Evolutionary conservation across 2,329 filamentous ascomycete species (phyloP), one percentile per base, ranked within the genome.

Genomic region (Chrysoporthe puriensis): DNA sequence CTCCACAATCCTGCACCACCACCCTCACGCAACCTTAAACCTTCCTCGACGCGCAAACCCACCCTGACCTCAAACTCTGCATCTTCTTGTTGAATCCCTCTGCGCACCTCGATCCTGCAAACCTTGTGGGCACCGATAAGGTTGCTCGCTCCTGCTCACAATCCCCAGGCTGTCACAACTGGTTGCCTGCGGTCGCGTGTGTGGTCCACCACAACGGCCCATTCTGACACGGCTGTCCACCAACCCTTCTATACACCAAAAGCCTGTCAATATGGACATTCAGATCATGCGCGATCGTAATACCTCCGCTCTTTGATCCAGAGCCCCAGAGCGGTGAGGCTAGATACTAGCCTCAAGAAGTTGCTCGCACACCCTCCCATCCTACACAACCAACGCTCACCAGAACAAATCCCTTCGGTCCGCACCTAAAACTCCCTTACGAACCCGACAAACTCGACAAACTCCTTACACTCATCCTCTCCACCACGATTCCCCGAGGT

Each of bases 181-280:
- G 59, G 13, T 34, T 61, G 21, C 59, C 43, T 61, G 59, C 18
- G 59, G 59, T 61, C 59, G n/a, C 43, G 59, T 42, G 52, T 40
- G 54, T 64, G 61, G 66, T 67, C 54, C 14, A 62, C 52, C 46
- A 56, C 59, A 44, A 50, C 52, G 48, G n/a, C 61, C 52, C 62
- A 32, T 46, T 48, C n/a, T 46, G 59, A 61, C 58, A 50, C 32
- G 32, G 46, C 26, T 14, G 43, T 26, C 56, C 42, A 44, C 18
- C 46, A 61, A 56, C 63, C 11, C 66, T 32, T 21, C 34, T 34
- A 42, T 34, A 36, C 21, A 21, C 32, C 52, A 40, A 40, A 7
- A 57, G 21, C 8, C n/a, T 40, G 42, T 44, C 68, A 69, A 69
- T 60, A 69, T 69, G 68, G 68, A 69, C 66, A 62, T 65, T 54